These are phyloP conservation scores for Sedum album DNA, from an alignment of 164 flowering plant genomes.

Conservation along the genomic window DNA sequence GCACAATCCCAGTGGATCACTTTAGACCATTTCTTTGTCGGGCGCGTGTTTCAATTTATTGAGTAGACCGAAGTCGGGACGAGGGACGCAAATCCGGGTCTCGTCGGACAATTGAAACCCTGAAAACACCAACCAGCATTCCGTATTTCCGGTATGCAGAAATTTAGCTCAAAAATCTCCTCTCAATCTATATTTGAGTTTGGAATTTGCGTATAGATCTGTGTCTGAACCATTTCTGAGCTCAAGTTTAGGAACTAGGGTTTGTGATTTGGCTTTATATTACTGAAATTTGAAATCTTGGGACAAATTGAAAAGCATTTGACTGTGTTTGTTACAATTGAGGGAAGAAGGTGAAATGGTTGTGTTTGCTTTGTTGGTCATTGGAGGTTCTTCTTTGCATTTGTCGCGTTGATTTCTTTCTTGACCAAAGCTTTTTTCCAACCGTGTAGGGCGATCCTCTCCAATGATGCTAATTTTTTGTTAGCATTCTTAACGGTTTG, in stretches of 20 bases:
- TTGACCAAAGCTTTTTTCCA: no score
- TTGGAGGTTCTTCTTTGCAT: background rate
- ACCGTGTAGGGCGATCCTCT: background rate
- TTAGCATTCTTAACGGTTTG: background rate
- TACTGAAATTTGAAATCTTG: background rate
- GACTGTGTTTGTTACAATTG: background rate
- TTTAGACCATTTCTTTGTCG: background rate
- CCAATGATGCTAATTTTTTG: no score
- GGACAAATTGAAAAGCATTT: background rate
- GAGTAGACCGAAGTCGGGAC: background rate
- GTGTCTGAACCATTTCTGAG: background rate
- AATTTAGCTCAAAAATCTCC: background rate
- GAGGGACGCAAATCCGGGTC: background rate
- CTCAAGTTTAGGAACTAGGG: conserved; percentile 3
- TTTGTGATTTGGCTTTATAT: background rate
- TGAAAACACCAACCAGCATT: background rate
- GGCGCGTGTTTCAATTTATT: background rate
- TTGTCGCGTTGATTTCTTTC: background rate
- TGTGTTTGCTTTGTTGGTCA: background rate
- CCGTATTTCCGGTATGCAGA: background rate
- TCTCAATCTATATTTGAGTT: background rate
- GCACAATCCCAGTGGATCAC: background rate
- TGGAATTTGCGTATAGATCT: background rate
- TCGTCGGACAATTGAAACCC: conserved; percentile 9
- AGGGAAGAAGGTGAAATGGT: background rate